These are phyloP conservation scores for Bacterosira constricta DNA, from an alignment of 108 stramenopile species.

Conservation along the genomic window DNA sequence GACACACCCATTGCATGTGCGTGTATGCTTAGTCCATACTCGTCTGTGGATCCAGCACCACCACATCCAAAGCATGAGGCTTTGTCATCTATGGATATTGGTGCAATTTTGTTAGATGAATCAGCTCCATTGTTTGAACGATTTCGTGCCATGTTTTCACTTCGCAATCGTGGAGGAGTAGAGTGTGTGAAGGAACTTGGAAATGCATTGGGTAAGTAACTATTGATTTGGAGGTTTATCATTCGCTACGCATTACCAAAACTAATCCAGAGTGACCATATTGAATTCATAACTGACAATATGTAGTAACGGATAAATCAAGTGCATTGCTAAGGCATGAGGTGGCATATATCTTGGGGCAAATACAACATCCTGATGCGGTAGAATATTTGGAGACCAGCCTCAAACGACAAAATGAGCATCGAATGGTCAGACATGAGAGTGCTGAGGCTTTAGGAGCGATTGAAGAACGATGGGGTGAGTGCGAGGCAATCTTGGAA, in stretches of 20 bases:
- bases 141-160: slow-evolving; percentile 97
- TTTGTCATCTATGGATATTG: slow-evolving; percentile 62
- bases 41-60: slow-evolving; percentile 85
- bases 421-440: slow-evolving; percentile 97
- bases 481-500: slow-evolving; percentile 72
- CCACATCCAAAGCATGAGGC: slow-evolving; percentile 73
- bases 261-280: background rate
- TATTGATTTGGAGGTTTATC: background rate
- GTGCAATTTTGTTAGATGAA: slow-evolving; percentile 71
- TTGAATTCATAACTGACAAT: background rate
- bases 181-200: slow-evolving; percentile 85
- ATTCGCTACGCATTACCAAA: too few species aligned
- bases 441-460: slow-evolving; percentile 99
- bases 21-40: slow-evolving; percentile 87
- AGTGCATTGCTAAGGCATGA: slow-evolving; percentile 96
- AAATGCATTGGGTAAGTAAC: slow-evolving; percentile 47
- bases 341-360: slow-evolving; percentile 98
- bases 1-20: slow-evolving; percentile 65
- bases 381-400: slow-evolving; percentile 75
- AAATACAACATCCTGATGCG: slow-evolving; percentile 89
- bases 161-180: slow-evolving; percentile 90
- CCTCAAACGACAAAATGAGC: slow-evolving; percentile 80
- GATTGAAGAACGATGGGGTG: slow-evolving; percentile 86
- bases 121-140: slow-evolving; percentile 84
- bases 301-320: slow-evolving; percentile 57